Evolutionary conservation across 108 stramenopile genomes (phyloP).

Genomic region (Discostella stelligeroides): DNA sequence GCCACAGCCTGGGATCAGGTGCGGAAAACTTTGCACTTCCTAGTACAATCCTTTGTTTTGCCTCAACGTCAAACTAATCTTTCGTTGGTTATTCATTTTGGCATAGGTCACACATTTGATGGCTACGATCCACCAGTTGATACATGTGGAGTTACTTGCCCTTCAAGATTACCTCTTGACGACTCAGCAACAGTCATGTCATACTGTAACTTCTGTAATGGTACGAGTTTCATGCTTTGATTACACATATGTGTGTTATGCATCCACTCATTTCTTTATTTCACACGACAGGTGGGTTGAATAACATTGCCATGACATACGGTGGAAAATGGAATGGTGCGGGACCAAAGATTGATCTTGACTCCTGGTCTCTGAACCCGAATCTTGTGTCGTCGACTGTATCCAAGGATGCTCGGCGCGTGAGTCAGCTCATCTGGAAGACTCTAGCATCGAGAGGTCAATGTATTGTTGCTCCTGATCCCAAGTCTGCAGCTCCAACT

Average conservation of each 20-base stretch:
- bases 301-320: constrained; percentile 22
- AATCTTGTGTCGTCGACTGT: constrained; percentile 1
- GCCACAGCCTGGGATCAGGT: constrained; percentile 29
- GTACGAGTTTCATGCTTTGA: too few species aligned
- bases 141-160: constrained; percentile 25
- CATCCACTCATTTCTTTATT: too few species aligned
- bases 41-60: too few species aligned
- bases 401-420: background rate
- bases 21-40: background rate
- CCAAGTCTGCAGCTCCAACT: constrained; percentile 18
- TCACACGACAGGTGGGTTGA: constrained; percentile 22
- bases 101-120: constrained; percentile 35
- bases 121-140: constrained; percentile 23
- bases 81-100: background rate
- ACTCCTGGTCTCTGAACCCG: constrained; percentile 6
- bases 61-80: background rate
- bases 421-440: background rate
- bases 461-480: constrained; percentile 1
- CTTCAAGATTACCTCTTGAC: constrained; percentile 12
- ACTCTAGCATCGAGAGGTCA: background rate
- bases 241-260: too few species aligned
- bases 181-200: constrained; percentile 42
- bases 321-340: constrained; percentile 28
- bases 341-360: constrained; percentile 10
- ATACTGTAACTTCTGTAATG: constrained; percentile 35